Base-by-base conservation (phyloP, 177 flowering plant species). In the Telopea speciosissima region DNA sequence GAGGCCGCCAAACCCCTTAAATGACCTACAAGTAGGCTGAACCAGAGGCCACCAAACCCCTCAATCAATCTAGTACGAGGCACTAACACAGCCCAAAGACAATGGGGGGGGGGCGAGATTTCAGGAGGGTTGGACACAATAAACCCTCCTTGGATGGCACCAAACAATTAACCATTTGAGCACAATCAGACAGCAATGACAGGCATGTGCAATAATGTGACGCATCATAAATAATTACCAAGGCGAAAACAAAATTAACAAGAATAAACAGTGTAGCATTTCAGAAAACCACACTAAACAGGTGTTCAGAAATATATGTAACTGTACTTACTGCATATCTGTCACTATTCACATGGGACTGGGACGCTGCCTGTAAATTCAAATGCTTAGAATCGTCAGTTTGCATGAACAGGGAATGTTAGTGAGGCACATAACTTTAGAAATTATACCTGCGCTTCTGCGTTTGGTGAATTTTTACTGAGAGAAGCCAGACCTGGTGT, bases 241-340 rank as follows among this genome's bases (percentile, higher is more conserved):
- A 45, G 19, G 19, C 4, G 8, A 45, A 45, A 45, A 45, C 54
- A 45, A 7, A 33, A 33, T 33, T 4, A 45, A 0, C 14, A 45
- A 45, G 17, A 45, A 45, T 13, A 45, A 45, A 45, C 40, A 16
- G 54, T 12, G 19, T 45, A 45, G 17, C 14, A 11, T 45, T 45
- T 17, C 17, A 45, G 54, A 12, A 4, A 3, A 45, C 19, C 17
- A 45, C 19, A 45, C 54, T 13, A 12, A 45, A 0, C 2, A 7
- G 40, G 5, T 3, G 2, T 33, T 16, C 14, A 68, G 8, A 31
- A 45, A 62, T 44, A 56, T 61, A 63, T 19, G 19, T n/a, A 23
- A 14, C 21, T 49, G 40, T 4, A 76, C 90, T 81, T 80, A 91
- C 97, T 31, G 79, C 80, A 25, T 70, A 65, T 80, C 97, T 78